Base-by-base conservation (phyloP, 1,284 basidiomycete species). In the Takashimella koratensis region DNA sequence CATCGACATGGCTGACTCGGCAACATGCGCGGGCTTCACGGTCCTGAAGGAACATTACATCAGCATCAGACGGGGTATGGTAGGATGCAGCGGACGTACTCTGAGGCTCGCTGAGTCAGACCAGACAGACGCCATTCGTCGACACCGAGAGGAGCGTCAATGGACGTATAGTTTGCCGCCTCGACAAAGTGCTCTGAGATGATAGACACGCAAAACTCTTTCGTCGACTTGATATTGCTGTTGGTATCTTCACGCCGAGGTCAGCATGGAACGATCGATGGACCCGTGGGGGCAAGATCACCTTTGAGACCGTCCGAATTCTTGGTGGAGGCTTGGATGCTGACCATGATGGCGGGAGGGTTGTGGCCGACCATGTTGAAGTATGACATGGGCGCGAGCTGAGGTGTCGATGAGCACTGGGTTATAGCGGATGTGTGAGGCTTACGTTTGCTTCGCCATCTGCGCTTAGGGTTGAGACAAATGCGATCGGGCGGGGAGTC, bases 41-140 rank as follows among this genome's bases (percentile, higher is more conserved):
- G 77, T 67, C 36, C 68, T 68, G 46, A 19, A 6, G 23, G 30
- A 36, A 36, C 30, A 8, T 36, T 36, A n/a, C n/a, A n/a, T n/a
- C 16, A 36, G 30, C 30, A 27, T 16, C 25, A 39, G 27, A 40
- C 44, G 16, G n/a, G 24, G 19, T 20, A 23, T 26, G 36, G 12
- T 36, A 36, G 13, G 39, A 25, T 24, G n/a, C 41, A 8, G 42
- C 30, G n/a, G 21, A 78, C 83, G 73, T 70, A 88, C 86, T 68
- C 84, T 81, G 50, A 79, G 68, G 56, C 76, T 77, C 70, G 54
- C 65, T 78, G 80, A 5, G 85, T 88, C 53, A 91, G 73, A 2
- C 89, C 88, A 54, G 84, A 82, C 48, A 90, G 73, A 23, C 79
- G 73, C 86, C 87, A 91, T 71, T 90, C 87, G 65, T 85, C 80